A percentile compares a stretch with the other conserved stretches of the same genome.
phyloP scores from a whole-genome alignment of 2,329 filamentous ascomycete genomes.

The Neoascochyta sp. region DNA sequence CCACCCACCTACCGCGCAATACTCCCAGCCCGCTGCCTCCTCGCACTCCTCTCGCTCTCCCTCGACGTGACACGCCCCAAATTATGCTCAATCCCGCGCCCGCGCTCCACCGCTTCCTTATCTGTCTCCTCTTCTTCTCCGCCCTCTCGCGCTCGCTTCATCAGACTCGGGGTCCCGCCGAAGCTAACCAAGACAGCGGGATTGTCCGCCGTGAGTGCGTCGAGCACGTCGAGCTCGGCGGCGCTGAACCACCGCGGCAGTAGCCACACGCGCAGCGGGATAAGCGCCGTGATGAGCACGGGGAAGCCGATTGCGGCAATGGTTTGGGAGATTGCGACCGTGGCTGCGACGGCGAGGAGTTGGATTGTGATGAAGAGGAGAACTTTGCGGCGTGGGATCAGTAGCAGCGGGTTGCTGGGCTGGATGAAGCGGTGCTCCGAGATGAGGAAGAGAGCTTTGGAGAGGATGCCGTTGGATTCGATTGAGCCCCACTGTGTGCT shows the following conservation, averaged over 20 bases:
- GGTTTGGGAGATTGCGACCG: slow-evolving; percentile 55
- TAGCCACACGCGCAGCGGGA: slow-evolving; percentile 51
- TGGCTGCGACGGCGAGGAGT: slow-evolving; percentile 46
- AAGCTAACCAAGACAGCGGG: slow-evolving; percentile 52
- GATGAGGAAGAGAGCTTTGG: slow-evolving; percentile 48
- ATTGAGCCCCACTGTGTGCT: slow-evolving; percentile 40
- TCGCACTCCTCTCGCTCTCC: slow-evolving; percentile 12
- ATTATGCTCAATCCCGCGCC: slow-evolving; percentile 2
- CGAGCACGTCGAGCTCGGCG: slow-evolving; percentile 48
- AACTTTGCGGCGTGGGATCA: slow-evolving; percentile 45
- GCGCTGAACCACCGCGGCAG: slow-evolving; percentile 50
- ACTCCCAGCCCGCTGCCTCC: slow-evolving; percentile 23
- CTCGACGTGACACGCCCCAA: slow-evolving; percentile 4
- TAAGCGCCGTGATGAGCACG: slow-evolving; percentile 53
- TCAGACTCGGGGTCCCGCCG: slow-evolving; percentile 44
- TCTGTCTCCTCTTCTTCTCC: slow-evolving; percentile 15
- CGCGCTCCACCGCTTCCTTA: slow-evolving; percentile 8
- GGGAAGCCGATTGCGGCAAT: slow-evolving; percentile 57
- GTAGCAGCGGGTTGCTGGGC: slow-evolving; percentile 45
- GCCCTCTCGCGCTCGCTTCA: slow-evolving; percentile 26
- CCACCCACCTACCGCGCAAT: slow-evolving; percentile 9
- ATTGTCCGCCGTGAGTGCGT: slow-evolving; percentile 51
- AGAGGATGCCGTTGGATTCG: slow-evolving; percentile 48
- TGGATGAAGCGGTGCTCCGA: slow-evolving; percentile 48
- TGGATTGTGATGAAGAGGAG: slow-evolving; percentile 50